Evolutionary conservation across 441 rosid species (phyloP).

Genomic region (Jatropha podagrica): DNA sequence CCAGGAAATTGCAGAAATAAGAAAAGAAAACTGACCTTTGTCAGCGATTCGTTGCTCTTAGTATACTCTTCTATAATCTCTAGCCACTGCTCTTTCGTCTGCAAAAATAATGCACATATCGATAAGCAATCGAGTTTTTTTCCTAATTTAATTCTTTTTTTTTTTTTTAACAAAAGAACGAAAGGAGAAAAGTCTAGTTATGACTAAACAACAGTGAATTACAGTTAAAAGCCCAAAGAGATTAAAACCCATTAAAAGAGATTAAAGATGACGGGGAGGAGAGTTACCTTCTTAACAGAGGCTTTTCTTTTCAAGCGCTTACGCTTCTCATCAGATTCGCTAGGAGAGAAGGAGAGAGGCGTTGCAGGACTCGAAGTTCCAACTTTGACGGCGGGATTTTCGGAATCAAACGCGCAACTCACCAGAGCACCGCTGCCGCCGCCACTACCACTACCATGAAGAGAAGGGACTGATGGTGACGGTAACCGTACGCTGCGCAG

Average conservation of each 20-base stretch:
- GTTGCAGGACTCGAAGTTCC: constrained; percentile 42
- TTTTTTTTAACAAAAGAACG: not conserved
- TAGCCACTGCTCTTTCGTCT: constrained; percentile 31
- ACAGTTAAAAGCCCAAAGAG: too few relatives aligned
- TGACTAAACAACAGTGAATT: too few relatives aligned
- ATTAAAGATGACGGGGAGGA: not conserved
- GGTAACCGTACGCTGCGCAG: constrained; percentile 5
- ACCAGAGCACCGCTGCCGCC: not conserved
- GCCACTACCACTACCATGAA: not conserved
- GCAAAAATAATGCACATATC: constrained; percentile 8
- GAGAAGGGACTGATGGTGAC: constrained; percentile 1
- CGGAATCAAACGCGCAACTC: not conserved
- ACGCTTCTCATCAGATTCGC: constrained; percentile 45
- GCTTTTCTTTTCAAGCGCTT: constrained; percentile 22
- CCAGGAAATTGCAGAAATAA: not conserved
- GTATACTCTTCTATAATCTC: constrained; percentile 13
- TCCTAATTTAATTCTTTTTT: not conserved
- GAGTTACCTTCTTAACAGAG: constrained; percentile 31
- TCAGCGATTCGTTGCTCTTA: constrained; percentile 19
- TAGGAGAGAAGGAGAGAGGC: constrained; percentile 38
- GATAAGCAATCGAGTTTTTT: not conserved
- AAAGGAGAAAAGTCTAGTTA: not conserved
- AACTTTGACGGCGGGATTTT: constrained; percentile 12
- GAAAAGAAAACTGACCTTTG: constrained; percentile 22
- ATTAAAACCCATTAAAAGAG: too few relatives aligned